Conservation (phyloP, 495 filamentous ascomycete species). For the Cercophora scortea region DNA sequence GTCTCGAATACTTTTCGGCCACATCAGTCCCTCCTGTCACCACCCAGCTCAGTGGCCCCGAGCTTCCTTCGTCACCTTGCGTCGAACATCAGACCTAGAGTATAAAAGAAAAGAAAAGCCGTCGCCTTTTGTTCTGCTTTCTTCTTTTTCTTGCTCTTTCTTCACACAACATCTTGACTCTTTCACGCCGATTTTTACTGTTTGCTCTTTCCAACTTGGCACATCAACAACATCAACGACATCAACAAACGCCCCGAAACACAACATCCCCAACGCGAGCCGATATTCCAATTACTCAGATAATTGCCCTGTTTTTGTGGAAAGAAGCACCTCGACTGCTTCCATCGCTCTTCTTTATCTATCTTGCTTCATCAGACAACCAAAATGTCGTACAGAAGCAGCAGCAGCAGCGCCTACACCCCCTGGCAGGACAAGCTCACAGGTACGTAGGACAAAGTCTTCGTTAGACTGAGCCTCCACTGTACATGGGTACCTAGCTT, state of each 20-base stretch:
- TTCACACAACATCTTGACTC: background rate
- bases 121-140: background rate
- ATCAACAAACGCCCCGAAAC: too few species aligned
- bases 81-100: background rate
- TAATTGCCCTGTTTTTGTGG: too few species aligned
- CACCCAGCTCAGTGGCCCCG: slow-evolving; percentile 1
- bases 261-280: too few species aligned
- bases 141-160: background rate
- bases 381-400: slow-evolving; percentile 12
- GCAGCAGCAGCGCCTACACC: background rate
- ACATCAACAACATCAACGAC: too few species aligned
- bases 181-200: too few species aligned
- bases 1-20: slow-evolving; percentile 35
- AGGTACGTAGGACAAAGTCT: slow-evolving; percentile 11
- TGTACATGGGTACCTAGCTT: background rate
- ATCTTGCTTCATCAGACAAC: background rate
- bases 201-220: too few species aligned
- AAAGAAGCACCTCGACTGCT: too few species aligned
- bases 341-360: too few species aligned
- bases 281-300: too few species aligned
- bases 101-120: slow-evolving; percentile 8
- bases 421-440: slow-evolving; percentile 22
- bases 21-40: slow-evolving; percentile 20
- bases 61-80: background rate
- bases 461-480: background rate